Evolutionary conservation across 768 basidiomycete genomes (phyloP).

Genomic region (Scleroderma citrinum): DNA sequence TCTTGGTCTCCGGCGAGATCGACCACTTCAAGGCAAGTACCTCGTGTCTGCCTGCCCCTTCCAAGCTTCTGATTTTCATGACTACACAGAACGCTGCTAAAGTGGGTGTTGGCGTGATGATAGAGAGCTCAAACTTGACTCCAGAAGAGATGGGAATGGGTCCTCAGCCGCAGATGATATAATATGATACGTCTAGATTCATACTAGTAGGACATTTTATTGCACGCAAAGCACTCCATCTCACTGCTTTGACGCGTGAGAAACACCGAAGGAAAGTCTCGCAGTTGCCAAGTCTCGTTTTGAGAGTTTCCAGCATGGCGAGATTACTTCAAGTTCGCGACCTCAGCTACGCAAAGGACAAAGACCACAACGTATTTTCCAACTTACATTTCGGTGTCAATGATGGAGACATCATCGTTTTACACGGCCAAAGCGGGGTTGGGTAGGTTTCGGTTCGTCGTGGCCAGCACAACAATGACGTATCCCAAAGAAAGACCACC

Average conservation of each 20-base stretch:
- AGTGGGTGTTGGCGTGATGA: conserved; percentile 96
- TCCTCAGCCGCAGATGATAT: conserved; percentile 40
- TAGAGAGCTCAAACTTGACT: conserved; percentile 77
- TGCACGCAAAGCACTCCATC: conserved; percentile 12
- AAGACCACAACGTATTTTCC: conserved; percentile 50
- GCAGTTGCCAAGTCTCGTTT: too few species aligned
- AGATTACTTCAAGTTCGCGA: conserved; percentile 48
- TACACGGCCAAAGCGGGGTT: conserved; percentile 77
- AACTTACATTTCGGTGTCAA: conserved; percentile 56
- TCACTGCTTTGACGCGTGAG: conserved; percentile 3
- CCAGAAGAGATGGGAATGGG: conserved; percentile 78
- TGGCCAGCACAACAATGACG: too few species aligned
- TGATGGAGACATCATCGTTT: conserved; percentile 67
- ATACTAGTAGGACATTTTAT: conserved; percentile 16
- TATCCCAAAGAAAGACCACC: conserved; percentile 50
- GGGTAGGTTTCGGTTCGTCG: conserved; percentile 54
- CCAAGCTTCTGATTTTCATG: not conserved
- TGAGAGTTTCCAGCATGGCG: too few species aligned
- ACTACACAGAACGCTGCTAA: conserved; percentile 75
- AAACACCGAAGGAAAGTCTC: too few species aligned
- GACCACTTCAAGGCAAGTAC: conserved; percentile 90
- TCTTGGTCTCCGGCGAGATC: conserved; percentile 93
- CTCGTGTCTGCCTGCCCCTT: not conserved
- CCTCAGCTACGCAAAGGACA: conserved; percentile 43
- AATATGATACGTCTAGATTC: conserved; percentile 25